Evolutionary conservation across 345 rosid genomes (phyloP), one percentile per base, ranked within the genome.

Genomic region (Salix viminalis): DNA sequence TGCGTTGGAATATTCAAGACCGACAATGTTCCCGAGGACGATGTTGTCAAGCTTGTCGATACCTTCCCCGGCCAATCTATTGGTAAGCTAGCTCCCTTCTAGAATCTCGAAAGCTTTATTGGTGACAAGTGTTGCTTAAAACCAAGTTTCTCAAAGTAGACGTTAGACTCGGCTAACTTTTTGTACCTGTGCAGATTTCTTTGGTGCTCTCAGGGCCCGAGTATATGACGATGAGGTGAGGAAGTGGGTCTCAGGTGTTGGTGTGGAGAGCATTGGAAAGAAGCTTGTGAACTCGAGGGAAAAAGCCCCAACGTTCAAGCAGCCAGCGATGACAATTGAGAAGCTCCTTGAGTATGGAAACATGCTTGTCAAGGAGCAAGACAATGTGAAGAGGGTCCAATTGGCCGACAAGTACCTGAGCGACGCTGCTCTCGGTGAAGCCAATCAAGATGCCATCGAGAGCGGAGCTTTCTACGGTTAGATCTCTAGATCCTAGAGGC

Each of bases 211-310:
- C 75, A 89, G 98, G 91, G 96, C 99, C 10, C 86, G 98, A 85
- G 99, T 95, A 32, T 95, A 93, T 74, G 99, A 95, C 14, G 98
- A 95, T 58, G 99, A 91, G 87, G 98, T 95, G 86, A 93, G 97
- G 86, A 95, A 95, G 84, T 91, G 96, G 88, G 72, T 95, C 3
- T 66, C 85, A 0, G 90, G 82, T 0, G 74, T 93, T 5, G 98
- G 99, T 56, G 92, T 95, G 1, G 84, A 84, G 0, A 9, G 50
- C 64, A 37, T 95, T 12, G 97, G 99, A 30, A 95, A 89, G 91
- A 90, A 76, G 81, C 89, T 95, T 3, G 99, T 95, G 87, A 95
- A 95, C 91, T 95, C 99, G 0, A 89, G 60, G 87, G 97, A 95
- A 34, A 91, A 88, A 24, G 80, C 98, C 3, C 99, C 99, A 0